Evolutionary conservation across 805 yeast genomes (phyloP).

Genomic region (Naumovozyma castellii): DNA sequence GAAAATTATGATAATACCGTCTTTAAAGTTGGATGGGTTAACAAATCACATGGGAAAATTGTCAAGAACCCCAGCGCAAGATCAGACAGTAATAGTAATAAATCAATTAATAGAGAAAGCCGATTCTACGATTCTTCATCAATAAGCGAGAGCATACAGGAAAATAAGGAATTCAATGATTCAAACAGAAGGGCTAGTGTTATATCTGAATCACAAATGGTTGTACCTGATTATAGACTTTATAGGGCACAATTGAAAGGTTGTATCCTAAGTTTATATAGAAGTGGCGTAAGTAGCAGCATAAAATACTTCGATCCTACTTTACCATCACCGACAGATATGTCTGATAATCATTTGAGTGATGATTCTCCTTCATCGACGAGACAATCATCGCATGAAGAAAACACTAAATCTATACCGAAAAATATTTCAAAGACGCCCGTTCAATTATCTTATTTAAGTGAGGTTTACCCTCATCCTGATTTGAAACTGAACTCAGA

Average conservation of each 20-base stretch:
- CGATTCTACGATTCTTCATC: conserved; percentile 13
- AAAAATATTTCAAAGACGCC: background rate
- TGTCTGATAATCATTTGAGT: conserved; percentile 1
- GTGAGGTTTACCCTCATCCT: conserved; percentile 52
- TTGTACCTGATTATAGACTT: conserved; percentile 32
- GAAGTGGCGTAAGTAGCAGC: conserved; percentile 40
- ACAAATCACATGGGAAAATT: conserved; percentile 34
- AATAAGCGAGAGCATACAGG: conserved; percentile 3
- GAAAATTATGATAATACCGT: conserved; percentile 33
- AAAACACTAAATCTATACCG: conserved; percentile 2
- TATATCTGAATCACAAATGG: conserved; percentile 9
- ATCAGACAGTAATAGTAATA: background rate
- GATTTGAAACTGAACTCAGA: conserved; percentile 42
- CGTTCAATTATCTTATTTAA: conserved; percentile 26
- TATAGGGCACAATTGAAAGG: conserved; percentile 65
- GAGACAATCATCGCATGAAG: conserved; percentile 1
- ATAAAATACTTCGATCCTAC: conserved; percentile 35
- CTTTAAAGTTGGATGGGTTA: conserved; percentile 53
- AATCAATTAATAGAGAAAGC: conserved; percentile 17
- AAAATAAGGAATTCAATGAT: conserved; percentile 2
- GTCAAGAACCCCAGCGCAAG: conserved; percentile 2
- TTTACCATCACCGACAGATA: conserved; percentile 3
- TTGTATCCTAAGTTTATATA: conserved; percentile 51
- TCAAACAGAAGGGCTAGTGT: conserved; percentile 4
- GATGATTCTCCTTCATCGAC: background rate